These are phyloP conservation scores for Fagopyrum homotropicum DNA, from an alignment of 148 eudicot species.

Conservation along the genomic window DNA sequence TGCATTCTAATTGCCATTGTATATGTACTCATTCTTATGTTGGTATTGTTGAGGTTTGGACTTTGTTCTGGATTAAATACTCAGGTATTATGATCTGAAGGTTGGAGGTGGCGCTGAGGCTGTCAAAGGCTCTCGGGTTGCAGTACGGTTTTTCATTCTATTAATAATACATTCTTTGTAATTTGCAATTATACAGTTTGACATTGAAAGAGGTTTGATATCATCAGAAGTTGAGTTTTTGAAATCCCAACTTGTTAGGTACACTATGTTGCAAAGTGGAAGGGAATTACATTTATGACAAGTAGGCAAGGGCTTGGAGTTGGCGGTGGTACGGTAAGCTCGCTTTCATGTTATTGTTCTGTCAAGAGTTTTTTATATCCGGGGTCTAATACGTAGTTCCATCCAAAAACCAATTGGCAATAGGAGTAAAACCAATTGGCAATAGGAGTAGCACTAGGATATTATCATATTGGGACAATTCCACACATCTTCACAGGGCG, in stretches of 20 bases:
- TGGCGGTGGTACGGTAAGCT: conserved; percentile 90
- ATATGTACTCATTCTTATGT: no score
- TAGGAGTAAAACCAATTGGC: no score
- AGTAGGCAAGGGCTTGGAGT: conserved; percentile 97
- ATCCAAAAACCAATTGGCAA: no score
- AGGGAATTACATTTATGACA: conserved; percentile 84
- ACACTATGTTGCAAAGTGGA: conserved; percentile 98
- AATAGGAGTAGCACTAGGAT: not conserved
- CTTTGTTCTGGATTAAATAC: conserved; percentile 15
- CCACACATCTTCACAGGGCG: no score
- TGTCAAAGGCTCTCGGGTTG: conserved; percentile 97
- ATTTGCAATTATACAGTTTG: not conserved
- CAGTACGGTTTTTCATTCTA: conserved; percentile 49
- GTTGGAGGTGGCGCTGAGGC: conserved; percentile 79
- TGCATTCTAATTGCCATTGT: no score
- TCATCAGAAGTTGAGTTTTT: conserved; percentile 13
- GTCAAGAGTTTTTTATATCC: no score
- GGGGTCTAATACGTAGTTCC: no score
- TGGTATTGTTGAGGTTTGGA: not conserved
- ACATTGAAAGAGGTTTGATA: not conserved
- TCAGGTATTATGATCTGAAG: conserved; percentile 86
- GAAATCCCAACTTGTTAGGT: conserved; percentile 27
- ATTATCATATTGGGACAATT: no score
- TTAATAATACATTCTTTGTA: no score
- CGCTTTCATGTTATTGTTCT: not conserved